Evolutionary conservation across 2,329 filamentous ascomycete species (phyloP).

Genomic region (Aspergillus glaucus): DNA sequence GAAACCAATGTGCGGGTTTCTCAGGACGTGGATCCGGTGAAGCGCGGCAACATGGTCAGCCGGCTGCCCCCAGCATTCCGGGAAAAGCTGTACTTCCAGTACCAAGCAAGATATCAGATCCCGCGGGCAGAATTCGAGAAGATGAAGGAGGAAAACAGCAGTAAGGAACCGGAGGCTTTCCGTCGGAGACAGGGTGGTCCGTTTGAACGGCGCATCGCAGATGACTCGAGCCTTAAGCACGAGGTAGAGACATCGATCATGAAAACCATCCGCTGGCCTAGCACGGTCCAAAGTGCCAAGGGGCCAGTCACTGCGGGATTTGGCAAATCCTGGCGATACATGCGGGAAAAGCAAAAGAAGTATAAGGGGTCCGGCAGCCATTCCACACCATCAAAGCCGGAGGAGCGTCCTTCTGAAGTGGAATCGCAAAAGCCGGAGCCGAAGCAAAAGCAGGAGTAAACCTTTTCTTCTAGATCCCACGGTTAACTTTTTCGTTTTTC

Average conservation of each 20-base stretch:
- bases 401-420: slow-evolving; percentile 3
- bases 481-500: background rate
- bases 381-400: slow-evolving; percentile 8
- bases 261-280: slow-evolving; percentile 88
- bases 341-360: slow-evolving; percentile 73
- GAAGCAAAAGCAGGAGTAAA: slow-evolving; percentile 13
- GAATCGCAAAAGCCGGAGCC: slow-evolving; percentile 7
- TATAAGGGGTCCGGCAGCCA: slow-evolving; percentile 39
- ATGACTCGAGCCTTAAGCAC: slow-evolving; percentile 60
- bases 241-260: slow-evolving; percentile 72
- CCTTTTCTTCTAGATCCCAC: background rate
- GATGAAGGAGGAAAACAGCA: slow-evolving; percentile 71
- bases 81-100: slow-evolving; percentile 86
- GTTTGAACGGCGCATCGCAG: slow-evolving; percentile 80
- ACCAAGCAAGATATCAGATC: slow-evolving; percentile 83
- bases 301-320: slow-evolving; percentile 73
- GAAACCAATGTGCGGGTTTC: slow-evolving; percentile 61
- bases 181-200: slow-evolving; percentile 69
- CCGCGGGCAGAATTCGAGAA: slow-evolving; percentile 74
- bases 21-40: slow-evolving; percentile 89
- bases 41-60: slow-evolving; percentile 92
- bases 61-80: slow-evolving; percentile 82
- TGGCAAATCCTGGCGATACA: slow-evolving; percentile 63
- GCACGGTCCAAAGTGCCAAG: slow-evolving; percentile 80
- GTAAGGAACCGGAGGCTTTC: slow-evolving; percentile 60